Percentiles rank a stretch among this genome's conserved stretches.
phyloP scores from a whole-genome alignment of 306 rosid species.

The Mimosa bimucronata region DNA sequence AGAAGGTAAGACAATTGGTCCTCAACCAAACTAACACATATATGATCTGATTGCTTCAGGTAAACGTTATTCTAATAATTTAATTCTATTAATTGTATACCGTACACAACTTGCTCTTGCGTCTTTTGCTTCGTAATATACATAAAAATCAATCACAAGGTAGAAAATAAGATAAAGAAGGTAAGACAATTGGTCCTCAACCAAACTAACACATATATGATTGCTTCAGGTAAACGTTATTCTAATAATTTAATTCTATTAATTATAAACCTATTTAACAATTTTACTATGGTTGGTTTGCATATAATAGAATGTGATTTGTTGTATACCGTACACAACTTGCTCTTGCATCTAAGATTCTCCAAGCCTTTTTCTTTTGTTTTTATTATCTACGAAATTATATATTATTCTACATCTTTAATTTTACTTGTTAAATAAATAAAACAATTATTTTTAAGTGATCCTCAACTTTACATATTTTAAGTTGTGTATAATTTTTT shows the following conservation, averaged over 20 bases:
- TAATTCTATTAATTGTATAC: background rate
- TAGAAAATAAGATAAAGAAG: slow-evolving; percentile 17
- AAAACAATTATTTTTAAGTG: background rate
- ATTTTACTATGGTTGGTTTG: background rate
- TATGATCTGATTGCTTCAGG: background rate
- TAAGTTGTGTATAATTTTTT: background rate
- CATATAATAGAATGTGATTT: background rate
- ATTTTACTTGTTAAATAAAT: background rate
- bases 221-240: slow-evolving; percentile 27
- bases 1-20: background rate
- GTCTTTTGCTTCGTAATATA: background rate
- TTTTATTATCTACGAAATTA: background rate
- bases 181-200: background rate
- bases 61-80: slow-evolving; percentile 5
- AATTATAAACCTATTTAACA: background rate
- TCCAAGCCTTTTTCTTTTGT: background rate
- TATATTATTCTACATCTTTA: no score
- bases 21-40: background rate
- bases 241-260: background rate
- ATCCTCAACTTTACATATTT: background rate
- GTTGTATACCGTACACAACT: background rate
- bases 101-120: no score
- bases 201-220: background rate
- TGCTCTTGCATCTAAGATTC: slow-evolving; percentile 26
- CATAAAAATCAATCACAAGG: background rate